Evolutionary conservation across 352 stramenopile species (phyloP), one percentile per base, ranked within the genome.

Genomic region (Phytophthora sojae): DNA sequence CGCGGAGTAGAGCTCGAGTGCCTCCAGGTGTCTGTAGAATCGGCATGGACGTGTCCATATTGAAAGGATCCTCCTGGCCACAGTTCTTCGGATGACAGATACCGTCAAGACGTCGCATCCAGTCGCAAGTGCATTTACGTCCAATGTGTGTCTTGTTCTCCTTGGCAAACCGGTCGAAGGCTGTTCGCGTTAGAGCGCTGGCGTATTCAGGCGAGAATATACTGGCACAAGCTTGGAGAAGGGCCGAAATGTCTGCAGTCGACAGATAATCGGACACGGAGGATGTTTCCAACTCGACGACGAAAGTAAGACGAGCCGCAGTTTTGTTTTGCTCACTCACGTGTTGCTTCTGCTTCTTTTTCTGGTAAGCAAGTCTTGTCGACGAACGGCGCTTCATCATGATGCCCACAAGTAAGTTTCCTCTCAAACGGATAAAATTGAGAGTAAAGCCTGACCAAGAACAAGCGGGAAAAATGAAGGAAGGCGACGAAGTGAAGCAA

Each of bases 101-200:
- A 29, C 19, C 30, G 69, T 69, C 53, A 17, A 64, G 61, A 4
- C 25, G 50, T 57, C 45, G 29, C 30, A 73, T 64, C 66, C 66
- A 73, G 66, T 73, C 66, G 42, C 66, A 73, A 5, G 8, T 15
- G 23, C 66, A 69, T 14, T 52, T n/a, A 1, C 29, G 32, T 15
- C 66, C 66, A 9, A 73, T 14, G 23, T 69, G 59, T 1, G 47
- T 69, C 15, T 59, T 44, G 30, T 64, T 64, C 19, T 57, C 58
- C 1, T 39, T 29, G 2, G 47, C 44, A 29, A 74, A 69, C 19
- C 53, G 11, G 23, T 69, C 25, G 15, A 74, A 30, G 7, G n/a
- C 11, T n/a, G 45, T 64, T n/a, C 57, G 11, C 1, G 49, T 39
- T 30, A 56, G 9, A 30, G 19, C 42, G 2, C 47, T 15, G 0